These are phyloP conservation scores for Monosporascus sp. DNA, from an alignment of 2,329 filamentous ascomycete genomes.

Conservation along the genomic window DNA sequence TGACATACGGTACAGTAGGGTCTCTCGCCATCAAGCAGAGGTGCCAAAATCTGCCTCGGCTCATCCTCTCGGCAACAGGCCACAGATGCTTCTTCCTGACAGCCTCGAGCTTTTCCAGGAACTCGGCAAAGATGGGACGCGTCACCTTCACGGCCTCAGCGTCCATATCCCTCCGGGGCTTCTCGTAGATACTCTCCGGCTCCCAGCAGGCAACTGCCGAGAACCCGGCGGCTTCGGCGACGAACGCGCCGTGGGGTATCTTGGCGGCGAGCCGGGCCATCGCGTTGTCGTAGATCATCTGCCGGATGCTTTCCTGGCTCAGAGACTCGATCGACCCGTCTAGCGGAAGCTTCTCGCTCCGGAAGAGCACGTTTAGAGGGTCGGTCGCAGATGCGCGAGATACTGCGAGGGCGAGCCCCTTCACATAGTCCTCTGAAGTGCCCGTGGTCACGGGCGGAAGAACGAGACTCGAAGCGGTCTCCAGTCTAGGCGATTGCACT, in stretches of 20 bases:
- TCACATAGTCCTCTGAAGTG: conserved; percentile 9
- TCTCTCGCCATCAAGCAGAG: conserved; percentile 16
- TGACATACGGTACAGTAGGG: conserved; percentile 9
- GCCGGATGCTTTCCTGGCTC: neutral
- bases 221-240: conserved; percentile 14
- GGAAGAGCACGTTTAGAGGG: conserved; percentile 7
- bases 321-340: neutral
- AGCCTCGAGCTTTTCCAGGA: neutral
- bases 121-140: conserved; percentile 1
- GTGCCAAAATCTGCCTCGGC: conserved; percentile 12
- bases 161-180: neutral
- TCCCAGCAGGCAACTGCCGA: conserved; percentile 14
- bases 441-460: conserved; percentile 9
- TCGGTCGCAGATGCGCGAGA: conserved; percentile 7
- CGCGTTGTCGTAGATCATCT: neutral
- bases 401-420: conserved; percentile 4
- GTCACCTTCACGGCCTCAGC: neutral
- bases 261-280: conserved; percentile 3
- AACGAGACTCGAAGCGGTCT: neutral
- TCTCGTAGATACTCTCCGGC: conserved; percentile 1
- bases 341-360: conserved; percentile 7
- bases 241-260: conserved; percentile 9
- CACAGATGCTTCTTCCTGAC: conserved; percentile 3
- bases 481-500: neutral
- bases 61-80: conserved; percentile 7